phyloP scores from a whole-genome alignment of 495 filamentous ascomycete species.

The Neurospora terricola region DNA sequence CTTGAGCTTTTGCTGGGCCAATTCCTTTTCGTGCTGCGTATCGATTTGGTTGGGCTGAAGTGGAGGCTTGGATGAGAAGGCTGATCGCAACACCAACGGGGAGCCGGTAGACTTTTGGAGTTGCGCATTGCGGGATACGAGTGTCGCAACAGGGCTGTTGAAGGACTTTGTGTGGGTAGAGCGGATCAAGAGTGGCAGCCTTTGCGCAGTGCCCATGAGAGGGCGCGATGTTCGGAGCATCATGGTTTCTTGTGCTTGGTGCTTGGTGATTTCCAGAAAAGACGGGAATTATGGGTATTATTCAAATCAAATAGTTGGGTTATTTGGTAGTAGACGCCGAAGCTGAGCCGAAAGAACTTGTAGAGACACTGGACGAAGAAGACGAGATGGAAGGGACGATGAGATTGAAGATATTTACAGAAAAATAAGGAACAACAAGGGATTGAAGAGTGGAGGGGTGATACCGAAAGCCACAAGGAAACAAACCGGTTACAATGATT shows the following conservation, averaged over 20 bases:
- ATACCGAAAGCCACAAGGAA: neutral
- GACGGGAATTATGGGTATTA: too few relatives aligned
- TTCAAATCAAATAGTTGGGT: neutral
- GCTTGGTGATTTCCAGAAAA: neutral
- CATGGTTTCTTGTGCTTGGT: neutral
- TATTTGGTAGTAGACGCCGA: neutral
- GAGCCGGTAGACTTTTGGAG: neutral
- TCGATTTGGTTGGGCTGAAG: conserved; percentile 30
- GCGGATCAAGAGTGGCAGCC: conserved; percentile 4
- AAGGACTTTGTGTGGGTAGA: neutral
- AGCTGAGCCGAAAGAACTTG: neutral
- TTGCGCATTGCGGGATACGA: neutral
- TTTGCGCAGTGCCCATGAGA: conserved; percentile 5
- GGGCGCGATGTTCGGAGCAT: conserved; percentile 16
- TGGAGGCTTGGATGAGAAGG: conserved; percentile 18
- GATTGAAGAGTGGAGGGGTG: neutral
- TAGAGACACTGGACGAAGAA: neutral
- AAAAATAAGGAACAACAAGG: neutral
- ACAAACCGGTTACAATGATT: neutral
- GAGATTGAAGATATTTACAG: neutral
- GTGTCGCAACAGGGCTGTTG: neutral
- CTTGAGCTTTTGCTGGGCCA: conserved; percentile 41
- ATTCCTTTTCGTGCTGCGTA: conserved; percentile 39
- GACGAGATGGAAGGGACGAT: neutral
- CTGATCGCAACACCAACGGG: neutral